Evolutionary conservation across 805 yeast species (phyloP).

Genomic region (Candida maris): DNA sequence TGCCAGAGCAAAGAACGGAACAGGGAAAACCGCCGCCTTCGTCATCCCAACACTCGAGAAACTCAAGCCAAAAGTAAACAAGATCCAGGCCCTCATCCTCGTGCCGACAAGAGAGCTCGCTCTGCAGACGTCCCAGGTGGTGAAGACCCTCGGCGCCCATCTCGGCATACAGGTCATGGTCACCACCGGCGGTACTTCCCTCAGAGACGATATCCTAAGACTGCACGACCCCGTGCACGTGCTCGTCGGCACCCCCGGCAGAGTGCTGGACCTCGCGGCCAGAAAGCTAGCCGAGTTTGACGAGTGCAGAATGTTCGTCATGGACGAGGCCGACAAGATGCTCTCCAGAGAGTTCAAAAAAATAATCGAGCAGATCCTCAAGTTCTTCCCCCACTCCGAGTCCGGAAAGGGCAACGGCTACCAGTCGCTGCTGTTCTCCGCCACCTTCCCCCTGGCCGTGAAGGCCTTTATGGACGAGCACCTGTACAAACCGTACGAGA

Average conservation of each 20-base stretch:
- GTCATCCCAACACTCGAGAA: constrained; percentile 90
- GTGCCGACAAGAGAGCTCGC: constrained; percentile 99
- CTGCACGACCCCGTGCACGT: constrained; percentile 90
- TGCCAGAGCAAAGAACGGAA: constrained; percentile 98
- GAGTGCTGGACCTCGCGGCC: constrained; percentile 90
- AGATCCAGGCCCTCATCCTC: constrained; percentile 87
- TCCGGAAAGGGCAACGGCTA: constrained; percentile 41
- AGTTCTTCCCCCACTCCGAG: constrained; percentile 62
- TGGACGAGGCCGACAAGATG: constrained; percentile 99
- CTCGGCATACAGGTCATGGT: constrained; percentile 93
- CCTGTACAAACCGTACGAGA: constrained; percentile 87
- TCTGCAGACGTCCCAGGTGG: constrained; percentile 95
- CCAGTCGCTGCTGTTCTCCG: constrained; percentile 87
- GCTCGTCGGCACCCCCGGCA: constrained; percentile 96
- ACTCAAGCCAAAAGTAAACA: constrained; percentile 75
- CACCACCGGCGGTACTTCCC: constrained; percentile 94
- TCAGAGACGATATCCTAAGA: constrained; percentile 92
- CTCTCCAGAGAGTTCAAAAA: constrained; percentile 84
- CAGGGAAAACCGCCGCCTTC: constrained; percentile 98
- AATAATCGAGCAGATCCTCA: constrained; percentile 81
- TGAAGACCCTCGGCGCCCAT: constrained; percentile 92
- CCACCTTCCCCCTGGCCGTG: constrained; percentile 94
- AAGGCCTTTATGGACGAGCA: constrained; percentile 90
- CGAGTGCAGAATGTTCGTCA: constrained; percentile 81
- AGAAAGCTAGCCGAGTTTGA: constrained; percentile 84